phyloP scores from a whole-genome alignment of 2,329 filamentous ascomycete genomes.

The Aspergillus flavus region DNA sequence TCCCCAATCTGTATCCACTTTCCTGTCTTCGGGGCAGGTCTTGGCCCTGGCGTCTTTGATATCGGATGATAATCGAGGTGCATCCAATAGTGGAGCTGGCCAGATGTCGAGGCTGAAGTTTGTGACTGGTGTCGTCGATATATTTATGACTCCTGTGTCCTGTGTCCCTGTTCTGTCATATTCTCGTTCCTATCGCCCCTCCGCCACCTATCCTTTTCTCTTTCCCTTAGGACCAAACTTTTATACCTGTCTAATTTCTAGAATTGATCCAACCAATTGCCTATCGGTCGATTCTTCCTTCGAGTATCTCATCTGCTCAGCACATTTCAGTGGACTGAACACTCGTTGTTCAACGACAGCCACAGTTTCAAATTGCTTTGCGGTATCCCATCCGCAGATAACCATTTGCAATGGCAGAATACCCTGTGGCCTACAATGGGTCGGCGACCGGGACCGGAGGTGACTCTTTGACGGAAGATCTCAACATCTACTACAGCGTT shows the following conservation, averaged over 20 bases:
- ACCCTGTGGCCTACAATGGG: slow-evolving; percentile 63
- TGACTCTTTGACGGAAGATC: slow-evolving; percentile 66
- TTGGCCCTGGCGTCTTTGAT: slow-evolving; percentile 6
- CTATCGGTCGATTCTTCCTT: not conserved
- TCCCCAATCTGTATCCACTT: not conserved
- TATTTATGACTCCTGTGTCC: slow-evolving; percentile 10
- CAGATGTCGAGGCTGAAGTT: not conserved
- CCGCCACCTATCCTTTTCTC: slow-evolving; percentile 2
- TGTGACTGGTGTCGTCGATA: slow-evolving; percentile 7
- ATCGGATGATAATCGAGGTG: slow-evolving; percentile 2
- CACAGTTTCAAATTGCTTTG: not conserved
- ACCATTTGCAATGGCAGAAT: slow-evolving; percentile 35
- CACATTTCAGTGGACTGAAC: not conserved
- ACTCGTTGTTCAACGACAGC: not conserved
- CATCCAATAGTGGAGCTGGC: not conserved
- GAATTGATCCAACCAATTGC: not conserved
- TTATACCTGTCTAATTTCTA: not conserved
- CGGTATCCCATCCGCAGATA: not conserved
- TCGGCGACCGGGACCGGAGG: slow-evolving; percentile 64
- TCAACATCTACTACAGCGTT: slow-evolving; percentile 80
- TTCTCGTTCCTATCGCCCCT: not conserved
- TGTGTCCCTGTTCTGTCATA: not conserved
- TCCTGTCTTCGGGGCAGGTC: not conserved
- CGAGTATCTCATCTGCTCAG: not conserved
- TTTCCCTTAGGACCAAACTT: not conserved